Evolutionary conservation across 2,329 filamentous ascomycete genomes (phyloP).

Genomic region (Calonectria henricotiae): DNA sequence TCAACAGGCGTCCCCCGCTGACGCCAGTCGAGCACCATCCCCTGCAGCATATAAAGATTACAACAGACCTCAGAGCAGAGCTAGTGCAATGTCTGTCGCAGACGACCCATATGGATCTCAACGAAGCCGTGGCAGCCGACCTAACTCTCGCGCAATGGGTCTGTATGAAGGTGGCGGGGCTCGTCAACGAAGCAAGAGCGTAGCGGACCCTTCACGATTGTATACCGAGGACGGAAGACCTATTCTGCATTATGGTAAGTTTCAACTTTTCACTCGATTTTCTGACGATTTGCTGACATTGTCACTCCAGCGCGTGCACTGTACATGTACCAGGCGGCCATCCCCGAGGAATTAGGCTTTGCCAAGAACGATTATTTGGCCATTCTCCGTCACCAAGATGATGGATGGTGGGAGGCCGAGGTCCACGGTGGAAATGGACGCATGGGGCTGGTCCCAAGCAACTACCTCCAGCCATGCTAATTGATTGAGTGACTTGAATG

Average conservation of each 20-base stretch:
- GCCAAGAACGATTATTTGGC: slow-evolving; percentile 93
- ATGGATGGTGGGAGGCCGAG: slow-evolving; percentile 99
- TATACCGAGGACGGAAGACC: slow-evolving; percentile 89
- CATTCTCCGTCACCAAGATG: slow-evolving; percentile 91
- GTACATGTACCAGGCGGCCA: slow-evolving; percentile 95
- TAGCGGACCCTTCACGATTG: slow-evolving; percentile 86
- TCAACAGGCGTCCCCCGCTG: slow-evolving; percentile 68
- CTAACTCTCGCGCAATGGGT: slow-evolving; percentile 70
- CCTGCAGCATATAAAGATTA: slow-evolving; percentile 67
- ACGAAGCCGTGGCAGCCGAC: slow-evolving; percentile 68
- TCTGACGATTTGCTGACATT: slow-evolving; percentile 44
- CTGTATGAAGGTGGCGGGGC: slow-evolving; percentile 69
- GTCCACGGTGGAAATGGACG: slow-evolving; percentile 79
- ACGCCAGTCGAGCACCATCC: slow-evolving; percentile 65
- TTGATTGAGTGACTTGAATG: slow-evolving; percentile 35
- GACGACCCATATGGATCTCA: slow-evolving; percentile 75
- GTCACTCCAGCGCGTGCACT: slow-evolving; percentile 82
- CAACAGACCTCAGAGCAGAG: slow-evolving; percentile 68
- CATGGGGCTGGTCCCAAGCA: slow-evolving; percentile 77
- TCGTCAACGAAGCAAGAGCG: slow-evolving; percentile 83
- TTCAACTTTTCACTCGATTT: slow-evolving; percentile 16
- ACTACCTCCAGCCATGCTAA: slow-evolving; percentile 74
- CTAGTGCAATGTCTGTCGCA: slow-evolving; percentile 76
- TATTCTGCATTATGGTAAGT: slow-evolving; percentile 95
- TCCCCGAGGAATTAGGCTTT: slow-evolving; percentile 95